A percentile compares a stretch with the other conserved stretches of the same genome.
These are phyloP conservation scores for Diplodia intermedia DNA, from an alignment of 2,329 filamentous ascomycete genomes.

Conservation along the genomic window DNA sequence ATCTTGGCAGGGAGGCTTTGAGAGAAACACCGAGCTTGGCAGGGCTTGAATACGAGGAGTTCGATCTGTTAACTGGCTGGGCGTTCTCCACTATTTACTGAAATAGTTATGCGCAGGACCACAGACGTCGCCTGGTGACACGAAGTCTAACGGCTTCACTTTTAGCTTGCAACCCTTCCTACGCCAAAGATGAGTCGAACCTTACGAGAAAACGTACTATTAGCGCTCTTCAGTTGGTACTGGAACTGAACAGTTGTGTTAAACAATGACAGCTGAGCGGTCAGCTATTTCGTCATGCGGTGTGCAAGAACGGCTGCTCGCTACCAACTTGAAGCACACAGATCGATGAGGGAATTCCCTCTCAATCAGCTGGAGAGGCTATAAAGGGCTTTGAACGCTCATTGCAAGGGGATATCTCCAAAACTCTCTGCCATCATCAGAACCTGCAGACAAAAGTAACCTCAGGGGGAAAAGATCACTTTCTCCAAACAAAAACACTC, in stretches of 20 bases:
- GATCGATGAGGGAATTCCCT: neutral
- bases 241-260: neutral
- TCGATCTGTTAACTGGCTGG: neutral
- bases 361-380: neutral
- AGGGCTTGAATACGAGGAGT: neutral
- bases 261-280: neutral
- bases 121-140: neutral
- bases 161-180: neutral
- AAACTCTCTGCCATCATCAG: neutral
- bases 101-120: neutral
- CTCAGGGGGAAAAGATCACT: neutral
- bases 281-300: neutral
- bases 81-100: neutral
- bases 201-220: no score
- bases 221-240: neutral
- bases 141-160: neutral
- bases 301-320: neutral
- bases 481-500: neutral
- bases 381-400: neutral
- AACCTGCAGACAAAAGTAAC: neutral
- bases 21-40: neutral
- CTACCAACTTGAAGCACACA: neutral
- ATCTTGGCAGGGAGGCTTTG: neutral
- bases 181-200: neutral
- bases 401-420: neutral